Percentiles rank a stretch among this genome's conserved stretches.
Evolutionary conservation across 1,284 basidiomycete genomes (phyloP).

Genomic region (Flammula alnicola): DNA sequence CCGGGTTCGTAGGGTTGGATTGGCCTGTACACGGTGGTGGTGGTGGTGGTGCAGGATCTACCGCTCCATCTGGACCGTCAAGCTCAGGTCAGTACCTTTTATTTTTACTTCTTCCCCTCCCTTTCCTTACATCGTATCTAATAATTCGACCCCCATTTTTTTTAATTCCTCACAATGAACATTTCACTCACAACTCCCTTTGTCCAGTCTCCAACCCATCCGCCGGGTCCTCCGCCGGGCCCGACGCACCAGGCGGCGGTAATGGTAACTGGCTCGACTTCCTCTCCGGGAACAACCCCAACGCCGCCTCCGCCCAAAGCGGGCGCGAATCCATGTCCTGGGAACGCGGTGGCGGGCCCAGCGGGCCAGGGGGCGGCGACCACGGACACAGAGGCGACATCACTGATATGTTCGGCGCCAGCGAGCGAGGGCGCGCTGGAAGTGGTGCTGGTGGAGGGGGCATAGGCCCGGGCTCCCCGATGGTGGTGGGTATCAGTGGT

Average conservation of each 20-base stretch:
- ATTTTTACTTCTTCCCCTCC: background rate
- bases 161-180: background rate
- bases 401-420: constrained; percentile 15
- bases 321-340: background rate
- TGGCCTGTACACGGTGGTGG: constrained; percentile 20
- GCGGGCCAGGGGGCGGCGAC: background rate
- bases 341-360: background rate
- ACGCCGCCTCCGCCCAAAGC: background rate
- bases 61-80: no score
- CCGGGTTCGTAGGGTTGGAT: constrained; percentile 14
- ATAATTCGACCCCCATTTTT: background rate
- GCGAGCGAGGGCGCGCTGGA: background rate
- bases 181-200: background rate
- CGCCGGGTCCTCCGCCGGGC: background rate
- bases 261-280: constrained; percentile 22
- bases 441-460: background rate
- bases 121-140: background rate
- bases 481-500: constrained; percentile 1
- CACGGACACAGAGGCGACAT: constrained; percentile 9
- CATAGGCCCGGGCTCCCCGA: no score
- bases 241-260: constrained; percentile 3
- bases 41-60: background rate
- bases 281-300: constrained; percentile 5
- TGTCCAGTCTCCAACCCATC: constrained; percentile 7
- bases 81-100: background rate